These are phyloP conservation scores for Sporothrix pseudoabietina DNA, from an alignment of 2,329 filamentous ascomycete genomes.

Conservation along the genomic window DNA sequence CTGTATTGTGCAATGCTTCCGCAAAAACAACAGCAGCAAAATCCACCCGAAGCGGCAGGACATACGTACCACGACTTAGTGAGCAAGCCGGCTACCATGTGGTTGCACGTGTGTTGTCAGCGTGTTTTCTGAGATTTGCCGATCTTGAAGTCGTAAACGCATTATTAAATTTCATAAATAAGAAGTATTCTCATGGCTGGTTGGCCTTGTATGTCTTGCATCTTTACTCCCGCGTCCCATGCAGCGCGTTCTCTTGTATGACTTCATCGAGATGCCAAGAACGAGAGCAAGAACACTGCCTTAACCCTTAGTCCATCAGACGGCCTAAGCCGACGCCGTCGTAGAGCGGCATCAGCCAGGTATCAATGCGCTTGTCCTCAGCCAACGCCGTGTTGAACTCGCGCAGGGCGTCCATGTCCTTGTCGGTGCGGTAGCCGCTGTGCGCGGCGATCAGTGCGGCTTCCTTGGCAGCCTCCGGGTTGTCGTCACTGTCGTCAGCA, in stretches of 20 bases:
- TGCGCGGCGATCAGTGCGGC: constrained; percentile 10
- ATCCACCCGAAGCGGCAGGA: background rate
- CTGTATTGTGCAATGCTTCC: background rate
- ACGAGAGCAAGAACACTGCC: background rate
- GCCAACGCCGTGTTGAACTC: constrained; percentile 44
- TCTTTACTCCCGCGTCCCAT: background rate
- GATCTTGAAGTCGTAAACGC: background rate
- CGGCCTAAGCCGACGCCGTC: constrained; percentile 44
- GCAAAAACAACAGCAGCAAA: background rate
- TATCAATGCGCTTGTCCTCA: constrained; percentile 41
- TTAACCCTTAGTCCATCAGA: constrained; percentile 35
- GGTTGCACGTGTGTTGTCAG: background rate
- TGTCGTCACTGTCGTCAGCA: constrained; percentile 43
- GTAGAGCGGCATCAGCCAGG: constrained; percentile 45
- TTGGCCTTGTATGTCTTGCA: background rate
- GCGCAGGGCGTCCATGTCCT: constrained; percentile 38
- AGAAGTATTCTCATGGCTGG: background rate
- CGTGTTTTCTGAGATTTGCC: background rate
- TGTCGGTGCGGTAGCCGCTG: constrained; percentile 20
- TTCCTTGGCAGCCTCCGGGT: constrained; percentile 38
- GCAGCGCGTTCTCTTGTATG: background rate
- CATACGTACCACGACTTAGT: background rate
- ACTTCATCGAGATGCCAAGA: background rate
- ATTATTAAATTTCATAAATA: background rate
- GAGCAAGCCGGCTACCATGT: background rate